These are phyloP conservation scores for Cercospora citrullina DNA, from an alignment of 2,329 filamentous ascomycete genomes.

Conservation along the genomic window DNA sequence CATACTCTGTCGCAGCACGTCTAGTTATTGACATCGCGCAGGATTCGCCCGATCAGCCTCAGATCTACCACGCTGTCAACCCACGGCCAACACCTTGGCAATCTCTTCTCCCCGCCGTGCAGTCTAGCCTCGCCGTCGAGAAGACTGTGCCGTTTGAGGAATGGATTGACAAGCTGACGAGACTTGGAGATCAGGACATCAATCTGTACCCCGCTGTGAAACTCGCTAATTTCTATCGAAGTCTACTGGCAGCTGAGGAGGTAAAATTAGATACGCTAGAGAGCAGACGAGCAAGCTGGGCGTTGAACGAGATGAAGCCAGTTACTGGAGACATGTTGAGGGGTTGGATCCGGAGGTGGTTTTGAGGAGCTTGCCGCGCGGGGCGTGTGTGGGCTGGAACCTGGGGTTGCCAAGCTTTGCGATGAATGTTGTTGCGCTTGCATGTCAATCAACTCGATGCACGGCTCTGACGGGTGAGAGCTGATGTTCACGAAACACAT, in stretches of 20 bases:
- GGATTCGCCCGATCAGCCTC: background rate
- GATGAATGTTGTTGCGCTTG: background rate
- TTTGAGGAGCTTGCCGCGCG: slow-evolving; percentile 8
- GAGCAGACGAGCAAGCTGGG: slow-evolving; percentile 33
- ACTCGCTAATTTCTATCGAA: slow-evolving; percentile 30
- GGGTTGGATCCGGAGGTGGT: slow-evolving; percentile 26
- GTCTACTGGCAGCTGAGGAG: slow-evolving; percentile 8
- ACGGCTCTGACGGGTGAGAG: background rate
- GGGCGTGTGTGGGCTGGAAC: background rate
- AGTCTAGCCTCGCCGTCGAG: slow-evolving; percentile 22
- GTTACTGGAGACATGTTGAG: slow-evolving; percentile 25
- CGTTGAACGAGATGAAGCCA: slow-evolving; percentile 30
- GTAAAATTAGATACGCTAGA: slow-evolving; percentile 32
- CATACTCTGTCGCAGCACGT: background rate
- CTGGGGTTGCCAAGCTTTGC: background rate
- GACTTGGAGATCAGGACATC: slow-evolving; percentile 20
- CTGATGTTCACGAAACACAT: background rate
- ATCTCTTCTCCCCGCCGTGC: slow-evolving; percentile 24
- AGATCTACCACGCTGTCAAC: slow-evolving; percentile 27
- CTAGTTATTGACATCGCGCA: background rate
- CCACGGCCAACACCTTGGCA: slow-evolving; percentile 25
- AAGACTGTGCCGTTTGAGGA: slow-evolving; percentile 26
- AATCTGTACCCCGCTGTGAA: slow-evolving; percentile 29
- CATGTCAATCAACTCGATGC: background rate
- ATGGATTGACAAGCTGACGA: slow-evolving; percentile 27